Conservation (phyloP, 2,329 filamentous ascomycete genomes). For the Fusarium guadeloupense region DNA sequence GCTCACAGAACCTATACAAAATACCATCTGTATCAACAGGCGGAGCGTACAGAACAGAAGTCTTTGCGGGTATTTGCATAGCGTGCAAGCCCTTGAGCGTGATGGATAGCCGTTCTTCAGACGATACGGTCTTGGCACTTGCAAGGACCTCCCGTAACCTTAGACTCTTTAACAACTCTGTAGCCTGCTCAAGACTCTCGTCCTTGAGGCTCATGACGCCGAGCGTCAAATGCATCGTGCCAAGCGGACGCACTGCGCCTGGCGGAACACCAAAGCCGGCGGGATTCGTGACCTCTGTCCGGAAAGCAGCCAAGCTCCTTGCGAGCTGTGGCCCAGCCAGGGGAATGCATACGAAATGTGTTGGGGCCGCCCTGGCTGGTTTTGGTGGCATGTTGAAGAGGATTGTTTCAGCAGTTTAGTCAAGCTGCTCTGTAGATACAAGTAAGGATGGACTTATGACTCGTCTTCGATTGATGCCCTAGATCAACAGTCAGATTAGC, state of each 20-base stretch:
- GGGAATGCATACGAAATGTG: constrained; percentile 81
- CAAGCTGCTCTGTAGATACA: neutral
- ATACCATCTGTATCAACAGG: constrained; percentile 63
- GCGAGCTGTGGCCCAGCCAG: constrained; percentile 74
- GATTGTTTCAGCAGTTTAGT: neutral
- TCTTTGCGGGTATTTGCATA: constrained; percentile 67
- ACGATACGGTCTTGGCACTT: constrained; percentile 30
- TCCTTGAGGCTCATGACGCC: constrained; percentile 81
- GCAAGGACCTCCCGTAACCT: constrained; percentile 53
- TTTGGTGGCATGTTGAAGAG: constrained; percentile 43
- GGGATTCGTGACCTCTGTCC: constrained; percentile 61
- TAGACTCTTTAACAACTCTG: constrained; percentile 52
- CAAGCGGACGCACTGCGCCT: constrained; percentile 77
- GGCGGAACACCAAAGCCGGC: constrained; percentile 63
- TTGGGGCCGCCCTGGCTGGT: constrained; percentile 59
- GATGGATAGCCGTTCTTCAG: constrained; percentile 48
- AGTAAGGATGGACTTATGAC: neutral
- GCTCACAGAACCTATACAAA: constrained; percentile 66
- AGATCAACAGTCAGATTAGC: constrained; percentile 1
- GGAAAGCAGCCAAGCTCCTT: constrained; percentile 69
- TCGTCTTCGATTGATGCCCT: neutral
- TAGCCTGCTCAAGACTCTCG: constrained; percentile 56
- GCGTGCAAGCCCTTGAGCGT: constrained; percentile 65
- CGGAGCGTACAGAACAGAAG: constrained; percentile 72
- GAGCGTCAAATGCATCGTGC: constrained; percentile 85